Evolutionary conservation across 306 rosid genomes (phyloP).

Genomic region (Begonia peltatifolia): DNA sequence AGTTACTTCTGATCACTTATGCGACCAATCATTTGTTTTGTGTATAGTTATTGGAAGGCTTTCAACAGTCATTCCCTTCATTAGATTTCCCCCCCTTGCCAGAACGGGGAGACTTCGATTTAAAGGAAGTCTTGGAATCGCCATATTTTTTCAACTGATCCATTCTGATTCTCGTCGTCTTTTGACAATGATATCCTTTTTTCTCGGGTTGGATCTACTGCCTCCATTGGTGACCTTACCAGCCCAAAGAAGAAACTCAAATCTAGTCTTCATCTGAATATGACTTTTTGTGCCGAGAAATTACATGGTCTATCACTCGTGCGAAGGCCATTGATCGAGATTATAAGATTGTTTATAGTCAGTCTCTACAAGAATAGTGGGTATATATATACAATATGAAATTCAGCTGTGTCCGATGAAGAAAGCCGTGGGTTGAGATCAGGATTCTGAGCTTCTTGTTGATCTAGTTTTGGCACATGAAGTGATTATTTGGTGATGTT

Average conservation of each 20-base stretch:
- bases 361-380: too few relatives aligned
- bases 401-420: too few relatives aligned
- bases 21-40: slow-evolving; percentile 14
- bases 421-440: too few relatives aligned
- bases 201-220: slow-evolving; percentile 7
- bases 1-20: background rate
- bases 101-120: slow-evolving; percentile 67
- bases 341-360: too few relatives aligned
- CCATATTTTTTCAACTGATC: slow-evolving; percentile 87
- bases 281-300: too few relatives aligned
- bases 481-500: too few relatives aligned
- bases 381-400: too few relatives aligned
- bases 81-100: slow-evolving; percentile 69
- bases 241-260: background rate
- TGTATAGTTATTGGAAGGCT: slow-evolving; percentile 59
- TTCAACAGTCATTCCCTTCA: slow-evolving; percentile 56
- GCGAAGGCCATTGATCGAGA: too few relatives aligned
- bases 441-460: too few relatives aligned
- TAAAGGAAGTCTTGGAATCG: slow-evolving; percentile 58
- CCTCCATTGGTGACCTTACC: background rate
- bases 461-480: too few relatives aligned
- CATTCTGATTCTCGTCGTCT: slow-evolving; percentile 7
- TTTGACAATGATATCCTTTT: slow-evolving; percentile 4
- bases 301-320: too few relatives aligned
- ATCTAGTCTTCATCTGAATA: background rate